Conservation (phyloP, 2,329 filamentous ascomycete species). For the Colletotrichum shisoi region DNA sequence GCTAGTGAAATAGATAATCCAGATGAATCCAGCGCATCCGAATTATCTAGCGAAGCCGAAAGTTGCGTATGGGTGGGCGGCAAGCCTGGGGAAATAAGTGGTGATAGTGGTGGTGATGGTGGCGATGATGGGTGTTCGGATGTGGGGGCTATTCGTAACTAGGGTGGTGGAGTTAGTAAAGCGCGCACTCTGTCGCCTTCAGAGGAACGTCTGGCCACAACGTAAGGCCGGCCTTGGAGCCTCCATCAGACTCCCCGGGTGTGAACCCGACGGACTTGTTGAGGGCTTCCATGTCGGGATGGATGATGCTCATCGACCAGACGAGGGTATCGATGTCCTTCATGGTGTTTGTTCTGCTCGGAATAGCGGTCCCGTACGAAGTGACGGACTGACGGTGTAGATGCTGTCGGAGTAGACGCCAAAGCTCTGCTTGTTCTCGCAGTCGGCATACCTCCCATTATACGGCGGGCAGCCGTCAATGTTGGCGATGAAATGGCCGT, state of each 20-base stretch:
- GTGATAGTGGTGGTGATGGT: no score
- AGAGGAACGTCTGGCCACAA: conserved; percentile 21
- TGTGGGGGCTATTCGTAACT: no score
- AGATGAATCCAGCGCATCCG: no score
- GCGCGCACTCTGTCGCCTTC: conserved; percentile 15
- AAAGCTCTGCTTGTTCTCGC: not conserved
- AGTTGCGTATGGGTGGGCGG: no score
- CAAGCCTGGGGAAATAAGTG: no score
- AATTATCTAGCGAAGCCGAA: no score
- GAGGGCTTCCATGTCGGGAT: conserved; percentile 8
- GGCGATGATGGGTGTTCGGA: no score
- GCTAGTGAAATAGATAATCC: no score
- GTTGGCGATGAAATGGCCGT: conserved; percentile 26
- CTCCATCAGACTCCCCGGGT: not conserved
- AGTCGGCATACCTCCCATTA: not conserved
- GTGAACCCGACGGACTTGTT: not conserved
- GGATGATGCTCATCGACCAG: conserved; percentile 26
- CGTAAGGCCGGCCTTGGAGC: not conserved
- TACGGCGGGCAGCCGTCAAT: conserved; percentile 15
- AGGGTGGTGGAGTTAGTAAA: no score
- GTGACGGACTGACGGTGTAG: conserved; percentile 3
- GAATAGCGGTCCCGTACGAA: conserved; percentile 14
- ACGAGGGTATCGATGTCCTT: conserved; percentile 18
- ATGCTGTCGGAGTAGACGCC: not conserved
- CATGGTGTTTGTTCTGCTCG: conserved; percentile 19